phyloP scores from a whole-genome alignment of 257 asterid genomes.

The Galeopsis tetrahit region DNA sequence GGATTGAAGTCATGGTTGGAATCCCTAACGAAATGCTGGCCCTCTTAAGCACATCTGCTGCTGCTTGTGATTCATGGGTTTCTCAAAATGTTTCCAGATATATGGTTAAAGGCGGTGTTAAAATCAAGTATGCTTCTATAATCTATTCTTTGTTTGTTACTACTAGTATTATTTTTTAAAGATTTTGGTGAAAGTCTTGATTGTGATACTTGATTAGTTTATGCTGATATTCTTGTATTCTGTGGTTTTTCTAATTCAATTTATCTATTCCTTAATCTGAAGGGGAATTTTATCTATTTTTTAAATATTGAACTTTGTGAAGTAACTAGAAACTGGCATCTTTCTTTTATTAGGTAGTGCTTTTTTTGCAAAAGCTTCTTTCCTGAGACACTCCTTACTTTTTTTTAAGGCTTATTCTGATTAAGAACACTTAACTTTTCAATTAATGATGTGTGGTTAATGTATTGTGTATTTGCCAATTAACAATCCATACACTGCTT shows the following conservation, averaged over 20 bases:
- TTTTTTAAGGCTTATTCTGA: not conserved
- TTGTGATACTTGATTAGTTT: conserved; percentile 21
- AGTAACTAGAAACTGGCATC: conserved; percentile 1
- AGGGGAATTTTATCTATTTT: not conserved
- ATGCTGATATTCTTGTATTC: not conserved
- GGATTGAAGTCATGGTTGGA: conserved; percentile 89
- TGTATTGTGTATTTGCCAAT: not conserved
- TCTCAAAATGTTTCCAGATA: conserved; percentile 81
- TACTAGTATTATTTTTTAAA: not conserved
- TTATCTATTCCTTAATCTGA: not conserved
- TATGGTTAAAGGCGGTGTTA: conserved; percentile 72
- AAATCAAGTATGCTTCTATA: conserved; percentile 62
- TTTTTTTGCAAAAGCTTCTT: conserved; percentile 22
- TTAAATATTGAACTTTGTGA: not conserved
- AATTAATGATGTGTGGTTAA: conserved; percentile 14
- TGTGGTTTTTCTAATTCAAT: conserved; percentile 4
- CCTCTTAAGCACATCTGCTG: conserved; percentile 51
- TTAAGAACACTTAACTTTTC: conserved; percentile 12
- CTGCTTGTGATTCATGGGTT: conserved; percentile 80
- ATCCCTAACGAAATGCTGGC: conserved; percentile 85
- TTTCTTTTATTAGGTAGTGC: conserved; percentile 20
- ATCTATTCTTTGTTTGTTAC: not conserved
- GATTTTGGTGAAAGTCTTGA: conserved; percentile 25
- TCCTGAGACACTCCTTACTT: conserved; percentile 1
- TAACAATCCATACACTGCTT: not conserved